These are phyloP conservation scores for Acanthochlamys bracteata DNA, from an alignment of 106 monocot genomes.

Conservation along the genomic window DNA sequence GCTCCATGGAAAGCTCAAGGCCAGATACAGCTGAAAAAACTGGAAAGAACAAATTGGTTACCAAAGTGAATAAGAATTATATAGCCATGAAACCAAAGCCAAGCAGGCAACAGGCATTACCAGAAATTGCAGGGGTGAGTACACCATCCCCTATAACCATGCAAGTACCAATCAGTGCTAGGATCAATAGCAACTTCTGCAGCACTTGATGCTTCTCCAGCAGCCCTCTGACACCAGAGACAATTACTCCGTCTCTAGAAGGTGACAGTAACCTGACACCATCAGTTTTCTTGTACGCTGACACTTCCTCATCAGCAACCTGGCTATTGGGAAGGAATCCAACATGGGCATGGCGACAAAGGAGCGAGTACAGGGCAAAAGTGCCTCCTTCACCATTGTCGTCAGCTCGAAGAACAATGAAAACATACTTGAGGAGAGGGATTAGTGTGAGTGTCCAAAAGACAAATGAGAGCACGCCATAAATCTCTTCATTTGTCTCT, in stretches of 20 bases:
- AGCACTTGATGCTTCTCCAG: constrained; percentile 25
- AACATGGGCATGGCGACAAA: constrained; percentile 22
- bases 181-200: constrained; percentile 24
- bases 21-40: constrained; percentile 3
- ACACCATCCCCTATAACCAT: constrained; percentile 47
- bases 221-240: constrained; percentile 11
- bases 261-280: not conserved
- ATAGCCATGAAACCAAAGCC: not conserved
- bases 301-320: constrained; percentile 19
- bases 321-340: constrained; percentile 20
- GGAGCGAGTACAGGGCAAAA: constrained; percentile 26
- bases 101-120: constrained; percentile 1
- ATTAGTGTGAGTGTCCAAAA: constrained; percentile 10
- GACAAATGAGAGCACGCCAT: constrained; percentile 6
- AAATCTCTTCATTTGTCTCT: constrained; percentile 5
- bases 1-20: constrained; percentile 2
- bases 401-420: constrained; percentile 4
- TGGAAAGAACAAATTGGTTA: not conserved
- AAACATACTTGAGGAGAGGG: constrained; percentile 14
- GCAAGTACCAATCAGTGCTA: constrained; percentile 36
- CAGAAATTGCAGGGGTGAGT: constrained; percentile 44
- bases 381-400: constrained; percentile 19
- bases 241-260: not conserved
- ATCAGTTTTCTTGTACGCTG: constrained; percentile 16
- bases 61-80: not conserved